A percentile compares a stretch with the other conserved stretches of the same genome.
Evolutionary conservation across 192 early-diverging fungal genomes (phyloP).

Genomic region (Coemansia biformis): DNA sequence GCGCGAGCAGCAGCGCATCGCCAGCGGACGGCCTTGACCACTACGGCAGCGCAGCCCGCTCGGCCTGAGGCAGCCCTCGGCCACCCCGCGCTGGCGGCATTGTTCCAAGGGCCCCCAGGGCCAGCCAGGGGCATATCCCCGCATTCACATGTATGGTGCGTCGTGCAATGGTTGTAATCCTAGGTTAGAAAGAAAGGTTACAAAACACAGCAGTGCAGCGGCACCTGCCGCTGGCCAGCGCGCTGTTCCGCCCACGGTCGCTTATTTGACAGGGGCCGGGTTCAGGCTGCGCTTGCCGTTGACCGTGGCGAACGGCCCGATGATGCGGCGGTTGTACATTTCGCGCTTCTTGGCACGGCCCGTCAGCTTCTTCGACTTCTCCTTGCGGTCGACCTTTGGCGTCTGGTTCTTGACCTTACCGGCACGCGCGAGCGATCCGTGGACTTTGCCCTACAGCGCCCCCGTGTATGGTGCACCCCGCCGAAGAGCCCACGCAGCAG

Average conservation of each 20-base stretch:
- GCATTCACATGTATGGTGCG: too few species aligned
- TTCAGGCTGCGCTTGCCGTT: slow-evolving; percentile 80
- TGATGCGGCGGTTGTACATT: slow-evolving; percentile 95
- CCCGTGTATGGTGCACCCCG: too few species aligned
- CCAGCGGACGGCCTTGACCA: background rate
- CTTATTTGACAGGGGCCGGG: slow-evolving; percentile 43
- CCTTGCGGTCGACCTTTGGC: slow-evolving; percentile 96
- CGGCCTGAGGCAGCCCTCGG: background rate
- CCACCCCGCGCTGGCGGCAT: too few species aligned
- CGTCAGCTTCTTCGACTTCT: slow-evolving; percentile 89
- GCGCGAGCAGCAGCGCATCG: slow-evolving; percentile 6
- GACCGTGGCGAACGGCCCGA: slow-evolving; percentile 77
- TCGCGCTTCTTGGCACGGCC: slow-evolving; percentile 96
- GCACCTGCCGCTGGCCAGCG: too few species aligned
- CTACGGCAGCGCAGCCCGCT: background rate
- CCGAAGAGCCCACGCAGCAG: background rate
- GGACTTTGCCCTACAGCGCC: slow-evolving; percentile 92
- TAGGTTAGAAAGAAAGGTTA: too few species aligned
- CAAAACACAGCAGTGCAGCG: too few species aligned
- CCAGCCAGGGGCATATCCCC: too few species aligned
- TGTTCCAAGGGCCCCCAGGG: slow-evolving; percentile 1
- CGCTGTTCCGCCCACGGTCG: background rate
- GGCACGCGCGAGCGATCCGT: slow-evolving; percentile 99
- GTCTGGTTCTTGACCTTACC: slow-evolving; percentile 99
- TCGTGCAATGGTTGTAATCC: too few species aligned